Evolutionary conservation across 306 rosid species (phyloP).

Genomic region (Elaeagnus macrophylla): DNA sequence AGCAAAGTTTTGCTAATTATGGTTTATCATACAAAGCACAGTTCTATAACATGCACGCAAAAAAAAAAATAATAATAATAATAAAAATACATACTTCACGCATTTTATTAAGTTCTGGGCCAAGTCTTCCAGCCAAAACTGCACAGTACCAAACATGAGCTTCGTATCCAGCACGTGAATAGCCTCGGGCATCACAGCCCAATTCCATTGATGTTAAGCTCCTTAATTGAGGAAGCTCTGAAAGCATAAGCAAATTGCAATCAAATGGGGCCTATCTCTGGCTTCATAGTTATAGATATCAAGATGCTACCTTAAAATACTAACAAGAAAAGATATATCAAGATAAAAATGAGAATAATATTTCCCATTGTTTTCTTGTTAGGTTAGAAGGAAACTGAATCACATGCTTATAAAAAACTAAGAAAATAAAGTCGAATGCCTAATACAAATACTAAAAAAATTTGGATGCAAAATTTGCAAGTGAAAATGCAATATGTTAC

Average conservation of each 20-base stretch:
- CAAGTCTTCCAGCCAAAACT: slow-evolving; percentile 65
- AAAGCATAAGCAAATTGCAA: slow-evolving; percentile 12
- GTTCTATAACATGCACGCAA: slow-evolving; percentile 9
- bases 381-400: too few relatives aligned
- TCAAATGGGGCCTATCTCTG: background rate
- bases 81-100: slow-evolving; percentile 93
- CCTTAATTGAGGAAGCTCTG: slow-evolving; percentile 75
- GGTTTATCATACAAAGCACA: background rate
- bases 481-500: too few relatives aligned
- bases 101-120: slow-evolving; percentile 65
- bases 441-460: too few relatives aligned
- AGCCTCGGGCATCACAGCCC: slow-evolving; percentile 86
- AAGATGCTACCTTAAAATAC: background rate
- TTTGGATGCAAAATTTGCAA: too few relatives aligned
- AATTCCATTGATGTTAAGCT: slow-evolving; percentile 72
- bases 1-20: background rate
- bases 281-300: background rate
- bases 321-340: too few relatives aligned
- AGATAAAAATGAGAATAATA: too few relatives aligned
- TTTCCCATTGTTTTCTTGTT: too few relatives aligned
- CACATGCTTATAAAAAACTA: too few relatives aligned
- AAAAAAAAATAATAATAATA: too few relatives aligned
- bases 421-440: too few relatives aligned
- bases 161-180: slow-evolving; percentile 83
- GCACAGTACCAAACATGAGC: slow-evolving; percentile 84